Conservation (phyloP, 805 yeast species). For the Starmerella geochares region DNA sequence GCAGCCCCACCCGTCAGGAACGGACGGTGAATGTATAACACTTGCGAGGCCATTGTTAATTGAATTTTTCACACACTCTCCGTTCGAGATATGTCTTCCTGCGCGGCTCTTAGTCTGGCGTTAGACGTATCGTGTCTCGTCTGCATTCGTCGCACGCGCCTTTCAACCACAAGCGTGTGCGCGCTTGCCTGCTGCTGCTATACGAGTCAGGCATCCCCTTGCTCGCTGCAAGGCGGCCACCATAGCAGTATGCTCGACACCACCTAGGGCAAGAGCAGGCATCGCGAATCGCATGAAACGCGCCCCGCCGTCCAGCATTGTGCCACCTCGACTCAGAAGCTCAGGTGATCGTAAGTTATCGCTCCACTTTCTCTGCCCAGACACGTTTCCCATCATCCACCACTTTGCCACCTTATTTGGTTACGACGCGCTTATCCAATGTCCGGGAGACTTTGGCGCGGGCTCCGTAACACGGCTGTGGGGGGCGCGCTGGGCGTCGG, state of each 20-base stretch:
- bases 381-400: neutral
- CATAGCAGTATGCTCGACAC: too few species aligned
- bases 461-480: conserved; percentile 9
- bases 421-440: neutral
- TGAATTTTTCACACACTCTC: conserved; percentile 10
- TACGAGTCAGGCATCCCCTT: too few species aligned
- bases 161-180: too few species aligned
- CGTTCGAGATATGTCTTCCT: neutral
- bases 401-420: neutral
- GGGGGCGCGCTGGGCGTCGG: conserved; percentile 19
- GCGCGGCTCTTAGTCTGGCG: conserved; percentile 5
- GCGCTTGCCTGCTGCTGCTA: too few species aligned
- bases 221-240: too few species aligned
- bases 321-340: neutral
- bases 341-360: conserved; percentile 1
- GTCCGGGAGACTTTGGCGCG: conserved; percentile 1
- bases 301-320: too few species aligned
- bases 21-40: conserved; percentile 20
- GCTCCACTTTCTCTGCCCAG: neutral
- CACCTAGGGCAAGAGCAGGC: too few species aligned
- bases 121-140: neutral
- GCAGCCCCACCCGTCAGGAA: conserved; percentile 21
- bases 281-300: too few species aligned
- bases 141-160: too few species aligned
- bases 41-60: conserved; percentile 18